These are phyloP conservation scores for Talaromyces sp. DNA, from an alignment of 2,329 filamentous ascomycete species.

Conservation along the genomic window DNA sequence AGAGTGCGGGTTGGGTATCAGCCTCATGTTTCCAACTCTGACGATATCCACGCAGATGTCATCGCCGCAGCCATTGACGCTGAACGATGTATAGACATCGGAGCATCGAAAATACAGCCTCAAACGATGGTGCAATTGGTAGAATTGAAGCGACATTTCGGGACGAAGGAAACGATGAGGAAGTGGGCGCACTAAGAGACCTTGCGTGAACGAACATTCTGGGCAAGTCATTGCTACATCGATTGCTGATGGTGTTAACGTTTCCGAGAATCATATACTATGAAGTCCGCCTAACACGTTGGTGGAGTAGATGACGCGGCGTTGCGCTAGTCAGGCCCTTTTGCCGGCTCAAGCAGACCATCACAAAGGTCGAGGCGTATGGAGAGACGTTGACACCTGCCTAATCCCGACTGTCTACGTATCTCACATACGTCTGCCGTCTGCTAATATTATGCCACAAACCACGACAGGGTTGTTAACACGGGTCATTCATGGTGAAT, in stretches of 20 bases:
- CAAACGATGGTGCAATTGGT: neutral
- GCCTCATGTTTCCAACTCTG: neutral
- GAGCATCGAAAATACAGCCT: neutral
- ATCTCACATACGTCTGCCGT: neutral
- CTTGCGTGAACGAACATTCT: neutral
- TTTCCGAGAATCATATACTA: neutral
- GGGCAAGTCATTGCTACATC: neutral
- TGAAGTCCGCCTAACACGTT: neutral
- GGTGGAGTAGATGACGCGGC: conserved; percentile 4
- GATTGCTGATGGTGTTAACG: neutral
- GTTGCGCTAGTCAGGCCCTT: neutral
- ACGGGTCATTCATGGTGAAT: neutral
- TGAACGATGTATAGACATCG: neutral
- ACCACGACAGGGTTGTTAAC: neutral
- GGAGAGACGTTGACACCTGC: neutral
- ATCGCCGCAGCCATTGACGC: neutral
- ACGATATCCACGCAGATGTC: neutral
- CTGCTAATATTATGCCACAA: neutral
- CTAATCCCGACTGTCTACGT: neutral
- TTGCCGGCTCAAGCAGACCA: neutral
- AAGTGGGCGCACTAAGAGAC: neutral
- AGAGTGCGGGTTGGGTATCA: neutral
- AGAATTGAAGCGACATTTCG: neutral
- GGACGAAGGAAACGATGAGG: neutral
- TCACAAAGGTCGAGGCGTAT: neutral